phyloP scores from a whole-genome alignment of 2,329 filamentous ascomycete genomes.

The Bipolaris sorokiniana region DNA sequence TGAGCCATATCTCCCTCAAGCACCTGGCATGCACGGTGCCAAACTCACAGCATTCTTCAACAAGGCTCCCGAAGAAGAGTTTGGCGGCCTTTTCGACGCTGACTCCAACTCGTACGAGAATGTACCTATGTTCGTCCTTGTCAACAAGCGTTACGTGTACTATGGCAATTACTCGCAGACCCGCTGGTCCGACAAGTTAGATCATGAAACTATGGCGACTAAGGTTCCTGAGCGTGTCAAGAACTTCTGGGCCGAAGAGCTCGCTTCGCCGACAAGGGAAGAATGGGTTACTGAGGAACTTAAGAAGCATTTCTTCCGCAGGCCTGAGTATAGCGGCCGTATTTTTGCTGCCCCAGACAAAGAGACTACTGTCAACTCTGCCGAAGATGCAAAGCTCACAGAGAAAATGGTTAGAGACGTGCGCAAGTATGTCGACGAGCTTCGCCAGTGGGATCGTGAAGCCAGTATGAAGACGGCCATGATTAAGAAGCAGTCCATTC shows the following conservation, averaged over 20 bases:
- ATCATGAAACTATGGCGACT: slow-evolving; percentile 50
- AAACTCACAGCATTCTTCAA: slow-evolving; percentile 57
- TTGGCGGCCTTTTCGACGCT: slow-evolving; percentile 27
- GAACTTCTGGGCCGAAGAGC: slow-evolving; percentile 49
- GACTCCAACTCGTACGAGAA: slow-evolving; percentile 42
- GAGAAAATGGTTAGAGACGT: slow-evolving; percentile 41
- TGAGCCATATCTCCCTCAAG: slow-evolving; percentile 53
- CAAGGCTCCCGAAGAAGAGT: slow-evolving; percentile 38
- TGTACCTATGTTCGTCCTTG: slow-evolving; percentile 52
- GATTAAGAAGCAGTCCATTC: slow-evolving; percentile 47
- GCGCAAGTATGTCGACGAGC: slow-evolving; percentile 40
- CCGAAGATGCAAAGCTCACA: slow-evolving; percentile 28
- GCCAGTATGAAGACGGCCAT: slow-evolving; percentile 42
- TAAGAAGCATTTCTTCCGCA: slow-evolving; percentile 52
- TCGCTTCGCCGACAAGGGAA: slow-evolving; percentile 45
- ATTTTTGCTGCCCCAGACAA: slow-evolving; percentile 24
- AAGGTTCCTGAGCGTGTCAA: slow-evolving; percentile 49
- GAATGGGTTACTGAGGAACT: slow-evolving; percentile 52
- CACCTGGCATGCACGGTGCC: slow-evolving; percentile 53
- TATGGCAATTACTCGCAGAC: slow-evolving; percentile 55
- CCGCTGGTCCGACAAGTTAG: slow-evolving; percentile 54
- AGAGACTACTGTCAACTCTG: slow-evolving; percentile 20
- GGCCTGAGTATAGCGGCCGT: slow-evolving; percentile 50
- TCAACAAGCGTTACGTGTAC: slow-evolving; percentile 48
- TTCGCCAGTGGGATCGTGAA: slow-evolving; percentile 52